Evolutionary conservation across 352 stramenopile species (phyloP).

Genomic region (Pythium scleroteichum): DNA sequence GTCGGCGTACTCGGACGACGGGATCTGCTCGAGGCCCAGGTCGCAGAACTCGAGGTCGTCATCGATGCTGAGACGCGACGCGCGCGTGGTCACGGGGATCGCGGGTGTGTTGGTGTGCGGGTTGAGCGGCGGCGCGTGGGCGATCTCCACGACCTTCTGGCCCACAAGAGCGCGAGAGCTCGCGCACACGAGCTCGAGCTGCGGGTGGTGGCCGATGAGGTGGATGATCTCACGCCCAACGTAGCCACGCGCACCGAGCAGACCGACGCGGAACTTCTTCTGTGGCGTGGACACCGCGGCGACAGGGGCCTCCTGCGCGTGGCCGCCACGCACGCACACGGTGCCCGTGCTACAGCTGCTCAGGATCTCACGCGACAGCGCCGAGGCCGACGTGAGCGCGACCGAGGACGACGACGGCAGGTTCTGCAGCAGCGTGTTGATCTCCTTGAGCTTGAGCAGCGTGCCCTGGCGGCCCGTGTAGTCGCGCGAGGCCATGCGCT

Average conservation of each 20-base stretch:
- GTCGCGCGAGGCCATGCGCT: constrained; percentile 69
- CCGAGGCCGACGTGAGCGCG: constrained; percentile 79
- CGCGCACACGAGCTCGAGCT: constrained; percentile 82
- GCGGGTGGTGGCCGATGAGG: constrained; percentile 71
- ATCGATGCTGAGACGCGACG: constrained; percentile 55
- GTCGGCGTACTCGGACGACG: constrained; percentile 65
- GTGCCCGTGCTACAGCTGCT: constrained; percentile 85
- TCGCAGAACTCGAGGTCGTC: constrained; percentile 81
- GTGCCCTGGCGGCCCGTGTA: constrained; percentile 89
- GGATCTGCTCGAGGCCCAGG: constrained; percentile 75
- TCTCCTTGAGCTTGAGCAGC: constrained; percentile 92
- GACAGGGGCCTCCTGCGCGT: constrained; percentile 1
- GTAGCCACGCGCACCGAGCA: constrained; percentile 86
- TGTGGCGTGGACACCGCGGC: constrained; percentile 21
- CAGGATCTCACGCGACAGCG: constrained; percentile 82
- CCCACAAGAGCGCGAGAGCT: constrained; percentile 79
- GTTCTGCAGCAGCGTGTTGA: constrained; percentile 79
- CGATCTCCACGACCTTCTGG: constrained; percentile 78
- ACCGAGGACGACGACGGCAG: constrained; percentile 81
- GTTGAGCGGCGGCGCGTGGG: constrained; percentile 74
- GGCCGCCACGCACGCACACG: constrained; percentile 72
- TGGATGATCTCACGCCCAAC: constrained; percentile 87
- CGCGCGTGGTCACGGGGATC: constrained; percentile 39
- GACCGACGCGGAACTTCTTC: constrained; percentile 77
- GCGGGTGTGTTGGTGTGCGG: constrained; percentile 77